phyloP scores from a whole-genome alignment of 2,329 filamentous ascomycete genomes.

The Colletotrichum godetiae region DNA sequence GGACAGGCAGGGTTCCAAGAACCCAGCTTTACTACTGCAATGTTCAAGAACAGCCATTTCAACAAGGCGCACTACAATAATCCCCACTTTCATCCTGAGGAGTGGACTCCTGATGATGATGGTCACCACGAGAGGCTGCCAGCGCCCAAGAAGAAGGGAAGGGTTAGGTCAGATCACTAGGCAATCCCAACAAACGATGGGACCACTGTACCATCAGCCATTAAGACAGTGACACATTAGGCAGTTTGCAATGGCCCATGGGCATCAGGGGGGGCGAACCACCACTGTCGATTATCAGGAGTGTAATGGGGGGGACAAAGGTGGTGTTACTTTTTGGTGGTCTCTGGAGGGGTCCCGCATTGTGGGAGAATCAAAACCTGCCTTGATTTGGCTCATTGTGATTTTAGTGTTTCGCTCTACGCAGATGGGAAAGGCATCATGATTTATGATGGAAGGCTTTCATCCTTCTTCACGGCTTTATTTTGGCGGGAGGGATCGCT shows the following conservation, averaged over 20 bases:
- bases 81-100: conserved; percentile 61
- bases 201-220: conserved; percentile 21
- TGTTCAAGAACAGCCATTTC: conserved; percentile 75
- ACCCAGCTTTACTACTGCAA: conserved; percentile 64
- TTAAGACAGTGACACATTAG: background rate
- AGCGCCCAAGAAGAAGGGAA: conserved; percentile 30
- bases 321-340: background rate
- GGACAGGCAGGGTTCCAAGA: conserved; percentile 47
- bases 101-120: conserved; percentile 56
- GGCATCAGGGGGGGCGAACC: background rate
- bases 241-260: background rate
- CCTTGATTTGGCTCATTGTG: background rate
- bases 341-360: conserved; percentile 3
- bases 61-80: conserved; percentile 77
- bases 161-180: conserved; percentile 21
- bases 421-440: conserved; percentile 20
- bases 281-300: background rate
- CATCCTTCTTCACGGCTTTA: conserved; percentile 15
- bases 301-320: background rate
- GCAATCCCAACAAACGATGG: background rate
- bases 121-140: conserved; percentile 21
- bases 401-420: background rate
- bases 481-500: conserved; percentile 20
- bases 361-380: conserved; percentile 6
- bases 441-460: conserved; percentile 24